These are phyloP conservation scores for Alternaria novae-zelandiae DNA, from an alignment of 2,329 filamentous ascomycete genomes.

Conservation along the genomic window DNA sequence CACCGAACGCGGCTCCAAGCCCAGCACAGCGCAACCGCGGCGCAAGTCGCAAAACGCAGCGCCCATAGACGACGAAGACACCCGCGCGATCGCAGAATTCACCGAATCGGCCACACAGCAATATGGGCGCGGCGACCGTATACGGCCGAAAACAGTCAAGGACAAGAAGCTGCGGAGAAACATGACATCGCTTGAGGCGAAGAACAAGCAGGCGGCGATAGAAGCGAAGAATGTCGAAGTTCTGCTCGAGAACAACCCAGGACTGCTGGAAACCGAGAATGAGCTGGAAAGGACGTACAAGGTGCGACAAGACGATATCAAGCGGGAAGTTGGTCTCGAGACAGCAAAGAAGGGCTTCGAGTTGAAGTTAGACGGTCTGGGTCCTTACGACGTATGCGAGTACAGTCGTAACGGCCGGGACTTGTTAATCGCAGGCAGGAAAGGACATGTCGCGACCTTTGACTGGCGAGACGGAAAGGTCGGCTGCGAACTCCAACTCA, in stretches of 20 bases:
- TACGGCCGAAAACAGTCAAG: conserved; percentile 74
- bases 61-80: conserved; percentile 36
- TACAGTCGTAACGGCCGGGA: conserved; percentile 90
- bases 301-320: conserved; percentile 87
- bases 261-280: conserved; percentile 86
- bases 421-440: conserved; percentile 82
- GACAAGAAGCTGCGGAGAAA: conserved; percentile 91
- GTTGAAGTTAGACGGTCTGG: conserved; percentile 75
- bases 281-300: conserved; percentile 93
- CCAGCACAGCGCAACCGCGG: conserved; percentile 18
- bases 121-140: conserved; percentile 83
- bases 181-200: conserved; percentile 77
- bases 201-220: conserved; percentile 80
- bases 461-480: conserved; percentile 94
- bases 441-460: conserved; percentile 95
- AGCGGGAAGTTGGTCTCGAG: conserved; percentile 74
- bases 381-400: conserved; percentile 86
- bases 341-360: conserved; percentile 94
- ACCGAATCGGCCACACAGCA: conserved; percentile 65
- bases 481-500: conserved; percentile 87
- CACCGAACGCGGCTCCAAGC: conserved; percentile 24
- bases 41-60: conserved; percentile 33
- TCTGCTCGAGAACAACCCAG: conserved; percentile 81
- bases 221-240: conserved; percentile 96
- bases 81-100: conserved; percentile 40